Evolutionary conservation across 768 basidiomycete species (phyloP), one percentile per base, ranked within the genome.

Genomic region (Tylopilus vinaceipallidus): DNA sequence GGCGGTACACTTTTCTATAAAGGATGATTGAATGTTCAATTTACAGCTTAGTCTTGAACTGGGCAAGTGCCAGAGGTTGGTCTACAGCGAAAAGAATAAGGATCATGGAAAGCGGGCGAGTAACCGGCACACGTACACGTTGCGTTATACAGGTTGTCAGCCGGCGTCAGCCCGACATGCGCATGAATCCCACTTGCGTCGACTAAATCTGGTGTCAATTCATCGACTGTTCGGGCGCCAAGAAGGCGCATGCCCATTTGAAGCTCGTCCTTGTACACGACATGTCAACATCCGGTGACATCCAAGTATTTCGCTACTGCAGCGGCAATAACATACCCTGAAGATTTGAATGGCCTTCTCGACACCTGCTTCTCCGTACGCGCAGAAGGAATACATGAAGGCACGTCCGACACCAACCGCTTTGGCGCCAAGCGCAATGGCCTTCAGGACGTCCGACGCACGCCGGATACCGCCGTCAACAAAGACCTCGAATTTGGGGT

Each of bases 211-310:
- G 87, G 88, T 0, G 82, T 81, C 50, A 97, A 72, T 36, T 97
- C 89, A 43, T 78, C 78, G 29, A 97, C 67, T 0, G 81, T 87
- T 6, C 76, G 81, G 1, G 93, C 91, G 6, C 95, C 94, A n/a
- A 95, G 70, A 1, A 97, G 75, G 8, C 93, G 84, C 79, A 97
- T 79, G 69, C 93, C 92, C 94, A 98, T 95, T 74, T 92, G 87
- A 59, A 98, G 88, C 66, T 97, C 94, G 59, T 93, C 92, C 91
- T n/a, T 95, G 23, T 27, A 38, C 7, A 16, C 20, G 23, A 32
- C 19, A 32, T 30, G 16, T 29, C 42, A 44, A 13, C 12, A 95
- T 88, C 91, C 95, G 20, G 42, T 29, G 36, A 48, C 23, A 19
- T 22, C n/a, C 40, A 12, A n/a, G n/a, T n/a, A n/a, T n/a, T n/a